Evolutionary conservation across 192 early-diverging fungal species (phyloP).

Genomic region (Umbelopsis sp.): DNA sequence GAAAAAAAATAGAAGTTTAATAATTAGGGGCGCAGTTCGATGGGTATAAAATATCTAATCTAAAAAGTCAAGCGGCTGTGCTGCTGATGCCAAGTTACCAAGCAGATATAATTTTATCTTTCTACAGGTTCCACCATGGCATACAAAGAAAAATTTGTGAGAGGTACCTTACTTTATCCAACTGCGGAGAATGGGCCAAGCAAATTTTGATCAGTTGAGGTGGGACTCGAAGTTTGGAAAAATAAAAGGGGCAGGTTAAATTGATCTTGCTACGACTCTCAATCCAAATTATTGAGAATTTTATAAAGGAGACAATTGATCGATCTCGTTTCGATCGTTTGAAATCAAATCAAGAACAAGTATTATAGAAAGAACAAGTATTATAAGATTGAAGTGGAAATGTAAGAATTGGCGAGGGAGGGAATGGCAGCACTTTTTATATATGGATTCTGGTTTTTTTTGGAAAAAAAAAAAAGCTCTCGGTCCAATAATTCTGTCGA

Average conservation of each 20-base stretch:
- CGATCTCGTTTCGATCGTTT: neutral
- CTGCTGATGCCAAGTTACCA: neutral
- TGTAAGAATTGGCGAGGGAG: neutral
- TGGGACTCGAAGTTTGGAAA: too few relatives aligned
- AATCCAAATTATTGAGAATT: too few relatives aligned
- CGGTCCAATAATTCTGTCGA: slow-evolving; percentile 9
- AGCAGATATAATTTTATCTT: neutral
- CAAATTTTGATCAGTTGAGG: neutral
- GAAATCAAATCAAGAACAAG: too few relatives aligned
- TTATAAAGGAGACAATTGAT: neutral
- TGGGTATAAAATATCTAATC: neutral
- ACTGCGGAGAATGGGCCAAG: too few relatives aligned
- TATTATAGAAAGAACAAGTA: neutral
- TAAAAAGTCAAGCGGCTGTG: neutral
- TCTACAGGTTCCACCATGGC: too few relatives aligned
- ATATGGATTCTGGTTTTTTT: neutral
- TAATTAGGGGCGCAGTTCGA: slow-evolving; percentile 10
- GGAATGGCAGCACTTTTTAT: neutral
- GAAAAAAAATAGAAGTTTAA: neutral
- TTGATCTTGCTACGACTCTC: too few relatives aligned
- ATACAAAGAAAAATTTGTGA: neutral
- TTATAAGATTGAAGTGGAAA: neutral
- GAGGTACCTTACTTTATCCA: too few relatives aligned
- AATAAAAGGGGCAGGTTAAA: neutral
- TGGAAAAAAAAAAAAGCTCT: neutral